Evolutionary conservation across 75 land plant species (phyloP), one percentile per base, ranked within the genome.

Genomic region (Pinus tabuliformis): DNA sequence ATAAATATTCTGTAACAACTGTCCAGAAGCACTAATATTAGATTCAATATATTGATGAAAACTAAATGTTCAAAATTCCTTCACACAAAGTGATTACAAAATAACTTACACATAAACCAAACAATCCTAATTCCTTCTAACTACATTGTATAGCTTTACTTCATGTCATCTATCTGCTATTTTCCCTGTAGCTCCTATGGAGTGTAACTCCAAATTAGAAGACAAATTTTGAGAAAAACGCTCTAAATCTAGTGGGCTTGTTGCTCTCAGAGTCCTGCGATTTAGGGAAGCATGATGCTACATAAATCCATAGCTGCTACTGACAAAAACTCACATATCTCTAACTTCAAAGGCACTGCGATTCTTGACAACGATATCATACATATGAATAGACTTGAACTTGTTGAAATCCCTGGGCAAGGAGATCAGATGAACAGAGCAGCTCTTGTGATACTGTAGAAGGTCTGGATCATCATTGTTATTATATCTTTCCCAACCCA

Each of bases 331-430:
- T 36, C 30, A 64, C 73, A 76, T 70, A n/a, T 92, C 95, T 37
- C 93, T 78, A 33, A 93, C 95, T 21, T 87, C 89, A 73, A 93
- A 93, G 78, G 72, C 36, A 58, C 78, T 81, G 63, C 89, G 91
- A 80, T 84, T 89, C 83, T 91, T 89, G 30, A 91, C 81, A 76
- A 89, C 95, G 36, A 93, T 85, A 78, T 93, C 95, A 58, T 85
- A 91, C 92, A 93, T 87, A 82, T 93, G 83, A 73, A 91, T 81
- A 63, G 93, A 89, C 70, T 75, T 89, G 62, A 93, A 86, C 70
- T 60, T 78, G 79, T 84, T 70, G 86, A 93, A 91, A 20, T 84
- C 84, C 20, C 59, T 78, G 54, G 95, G 95, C 36, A 93, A 83
- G 65, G 95, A 89, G 74, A 93, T 93, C 80, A 93, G 93, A 71